Percentiles rank a stretch among this genome's conserved stretches.
phyloP scores from a whole-genome alignment of 305 asterid genomes.

The Solanum aculeatissimum region DNA sequence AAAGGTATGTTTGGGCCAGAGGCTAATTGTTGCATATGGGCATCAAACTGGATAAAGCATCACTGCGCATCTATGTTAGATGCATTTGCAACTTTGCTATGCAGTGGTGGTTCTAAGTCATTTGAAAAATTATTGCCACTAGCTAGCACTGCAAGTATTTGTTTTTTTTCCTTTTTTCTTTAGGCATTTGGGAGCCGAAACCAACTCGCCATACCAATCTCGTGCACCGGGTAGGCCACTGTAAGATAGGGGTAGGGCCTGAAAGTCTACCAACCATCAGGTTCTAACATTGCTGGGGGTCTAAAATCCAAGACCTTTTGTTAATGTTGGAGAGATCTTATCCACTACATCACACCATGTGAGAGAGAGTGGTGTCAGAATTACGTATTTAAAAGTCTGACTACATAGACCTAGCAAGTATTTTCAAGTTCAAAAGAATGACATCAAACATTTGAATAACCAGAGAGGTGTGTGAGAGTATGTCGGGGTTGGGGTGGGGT shows the following conservation, averaged over 20 bases:
- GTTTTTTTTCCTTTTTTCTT: neutral
- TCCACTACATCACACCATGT: neutral
- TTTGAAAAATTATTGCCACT: neutral
- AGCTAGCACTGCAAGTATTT: neutral
- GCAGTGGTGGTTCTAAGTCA: neutral
- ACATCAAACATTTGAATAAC: neutral
- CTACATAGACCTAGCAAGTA: neutral
- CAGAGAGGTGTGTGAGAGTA: neutral
- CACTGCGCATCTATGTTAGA: neutral
- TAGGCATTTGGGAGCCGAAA: neutral
- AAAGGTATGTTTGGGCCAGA: conserved; percentile 32
- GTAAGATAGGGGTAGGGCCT: neutral
- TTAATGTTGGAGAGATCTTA: neutral
- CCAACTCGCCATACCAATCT: neutral
- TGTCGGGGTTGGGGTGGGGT: neutral
- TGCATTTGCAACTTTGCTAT: neutral
- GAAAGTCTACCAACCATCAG: neutral
- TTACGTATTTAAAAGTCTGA: neutral
- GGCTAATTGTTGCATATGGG: neutral
- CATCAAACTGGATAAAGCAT: neutral
- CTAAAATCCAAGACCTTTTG: neutral
- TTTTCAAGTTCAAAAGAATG: neutral
- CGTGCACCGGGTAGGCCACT: neutral
- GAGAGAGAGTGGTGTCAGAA: neutral
- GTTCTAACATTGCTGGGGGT: neutral